phyloP scores from a whole-genome alignment of 306 rosid species.

The Dicorynia guianensis region DNA sequence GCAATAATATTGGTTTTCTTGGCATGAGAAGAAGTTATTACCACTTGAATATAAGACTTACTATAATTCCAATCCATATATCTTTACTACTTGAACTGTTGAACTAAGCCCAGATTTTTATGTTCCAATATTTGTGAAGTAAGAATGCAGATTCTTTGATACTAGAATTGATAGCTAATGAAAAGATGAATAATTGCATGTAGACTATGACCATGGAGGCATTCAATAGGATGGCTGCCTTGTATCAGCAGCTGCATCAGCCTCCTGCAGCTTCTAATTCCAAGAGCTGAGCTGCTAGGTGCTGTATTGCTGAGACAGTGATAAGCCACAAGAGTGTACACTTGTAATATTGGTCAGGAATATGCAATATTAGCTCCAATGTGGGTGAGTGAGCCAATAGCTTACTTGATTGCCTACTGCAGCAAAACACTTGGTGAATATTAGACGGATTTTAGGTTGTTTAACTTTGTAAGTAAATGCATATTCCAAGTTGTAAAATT shows the following conservation, averaged over 20 bases:
- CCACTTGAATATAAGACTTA: too few relatives aligned
- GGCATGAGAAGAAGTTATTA: too few relatives aligned
- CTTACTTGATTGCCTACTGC: constrained; percentile 7
- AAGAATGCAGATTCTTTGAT: background rate
- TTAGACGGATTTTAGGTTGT: constrained; percentile 10
- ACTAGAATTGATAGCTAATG: background rate
- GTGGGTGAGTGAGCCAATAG: background rate
- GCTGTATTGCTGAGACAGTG: constrained; percentile 20
- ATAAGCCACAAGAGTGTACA: constrained; percentile 31
- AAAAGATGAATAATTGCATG: constrained; percentile 25
- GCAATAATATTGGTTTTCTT: too few relatives aligned
- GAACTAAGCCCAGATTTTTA: too few relatives aligned
- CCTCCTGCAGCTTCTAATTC: constrained; percentile 58
- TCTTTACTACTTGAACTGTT: too few relatives aligned
- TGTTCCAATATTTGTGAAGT: background rate
- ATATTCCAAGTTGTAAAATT: background rate
- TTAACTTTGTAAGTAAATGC: constrained; percentile 1
- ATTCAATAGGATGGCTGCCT: constrained; percentile 72
- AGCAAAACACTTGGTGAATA: constrained; percentile 8
- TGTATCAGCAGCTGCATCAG: constrained; percentile 83
- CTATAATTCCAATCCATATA: too few relatives aligned
- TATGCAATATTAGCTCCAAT: constrained; percentile 40
- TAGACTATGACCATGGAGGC: constrained; percentile 87
- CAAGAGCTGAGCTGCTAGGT: constrained; percentile 52
- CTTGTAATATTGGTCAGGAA: constrained; percentile 5